Base-by-base conservation (phyloP, 768 basidiomycete species). In the Lepiota venenata region DNA sequence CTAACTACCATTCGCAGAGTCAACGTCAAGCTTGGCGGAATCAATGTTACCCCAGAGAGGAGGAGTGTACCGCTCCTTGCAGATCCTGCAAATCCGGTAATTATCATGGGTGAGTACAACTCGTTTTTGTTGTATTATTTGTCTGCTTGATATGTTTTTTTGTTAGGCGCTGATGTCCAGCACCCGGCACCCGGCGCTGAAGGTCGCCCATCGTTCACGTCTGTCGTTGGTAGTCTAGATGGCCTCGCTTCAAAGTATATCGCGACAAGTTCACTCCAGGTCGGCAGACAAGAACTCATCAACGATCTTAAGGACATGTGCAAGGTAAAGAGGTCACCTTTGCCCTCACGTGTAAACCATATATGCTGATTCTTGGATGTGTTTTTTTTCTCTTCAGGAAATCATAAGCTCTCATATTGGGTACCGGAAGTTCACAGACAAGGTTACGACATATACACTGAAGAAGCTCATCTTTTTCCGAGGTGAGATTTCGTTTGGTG, bases 1-100 rank as follows among this genome's bases (percentile, higher is more conserved):
- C 15, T 27, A 18, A 14, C 41, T 10, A 5, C 11, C 22, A 6
- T 12, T 18, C 22, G 29, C 55, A 91, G 88, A 63, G 76, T 91
- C 54, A 92, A 92, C 52, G 87, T 88, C 1, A 91, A 92, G 63
- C 75, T 92, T 0, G 91, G 91, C 3, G 90, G 91, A 0, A 85
- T 91, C 64, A 92, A 92, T 60, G 75, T 80, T 1, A 77, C 91
- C 18, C 90, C 88, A 0, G 84, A 88, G 32, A 76, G 82, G 0
- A 67, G 74, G 1, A 81, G 82, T 0, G 83, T 82, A 0, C 68
- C 76, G 0, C 73, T 78, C 2, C 71, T 92, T 0, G 79, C 78
- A 0, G 88, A 92, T 61, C 79, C 82, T 0, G 71, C 77, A 25
- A 81, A 83, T 58, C 88, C 90, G 0, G 87, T 88, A 0, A 81